Percentiles rank a stretch among this genome's conserved stretches.
phyloP scores from a whole-genome alignment of 768 basidiomycete genomes.

The Melanogaster broomeanus region DNA sequence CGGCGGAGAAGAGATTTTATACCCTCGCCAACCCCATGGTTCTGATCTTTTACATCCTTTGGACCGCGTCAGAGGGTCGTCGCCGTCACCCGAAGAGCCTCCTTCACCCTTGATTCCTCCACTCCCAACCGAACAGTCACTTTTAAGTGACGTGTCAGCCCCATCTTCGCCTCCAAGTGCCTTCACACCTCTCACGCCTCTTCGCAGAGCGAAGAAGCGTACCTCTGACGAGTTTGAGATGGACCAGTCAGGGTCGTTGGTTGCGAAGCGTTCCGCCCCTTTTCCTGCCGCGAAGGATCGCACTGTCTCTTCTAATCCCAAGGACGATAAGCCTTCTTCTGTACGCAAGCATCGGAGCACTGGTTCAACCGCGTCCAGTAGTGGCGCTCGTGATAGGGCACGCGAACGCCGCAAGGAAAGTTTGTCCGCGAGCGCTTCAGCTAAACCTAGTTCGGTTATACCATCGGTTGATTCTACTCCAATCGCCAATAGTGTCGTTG shows the following conservation, averaged over 20 bases:
- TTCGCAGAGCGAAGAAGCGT: conserved; percentile 67
- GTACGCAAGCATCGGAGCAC: conserved; percentile 74
- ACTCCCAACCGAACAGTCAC: conserved; percentile 33
- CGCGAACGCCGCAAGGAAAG: conserved; percentile 63
- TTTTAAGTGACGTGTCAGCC: conserved; percentile 28
- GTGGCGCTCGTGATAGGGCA: conserved; percentile 40
- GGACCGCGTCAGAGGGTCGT: conserved; percentile 32
- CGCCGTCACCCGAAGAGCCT: conserved; percentile 25
- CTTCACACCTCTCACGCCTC: conserved; percentile 45
- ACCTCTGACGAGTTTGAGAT: conserved; percentile 83
- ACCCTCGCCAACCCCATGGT: conserved; percentile 62
- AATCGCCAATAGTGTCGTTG: conserved; percentile 19
- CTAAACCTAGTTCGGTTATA: conserved; percentile 24
- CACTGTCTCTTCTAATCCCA: conserved; percentile 25
- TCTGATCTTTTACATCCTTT: conserved; percentile 33
- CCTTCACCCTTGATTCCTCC: conserved; percentile 30
- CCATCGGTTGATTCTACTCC: conserved; percentile 22
- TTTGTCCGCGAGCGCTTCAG: conserved; percentile 37
- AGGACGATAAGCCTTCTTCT: conserved; percentile 51
- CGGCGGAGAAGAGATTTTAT: conserved; percentile 88
- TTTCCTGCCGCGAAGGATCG: conserved; percentile 32
- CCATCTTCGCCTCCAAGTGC: conserved; percentile 63
- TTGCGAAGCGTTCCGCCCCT: conserved; percentile 48
- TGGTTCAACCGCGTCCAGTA: conserved; percentile 49
- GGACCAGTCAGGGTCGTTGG: conserved; percentile 65